A percentile compares a stretch with the other conserved stretches of the same genome.
These are phyloP conservation scores for Cryptosporidium felis DNA, from an alignment of 169 alveolate genomes.

Conservation along the genomic window DNA sequence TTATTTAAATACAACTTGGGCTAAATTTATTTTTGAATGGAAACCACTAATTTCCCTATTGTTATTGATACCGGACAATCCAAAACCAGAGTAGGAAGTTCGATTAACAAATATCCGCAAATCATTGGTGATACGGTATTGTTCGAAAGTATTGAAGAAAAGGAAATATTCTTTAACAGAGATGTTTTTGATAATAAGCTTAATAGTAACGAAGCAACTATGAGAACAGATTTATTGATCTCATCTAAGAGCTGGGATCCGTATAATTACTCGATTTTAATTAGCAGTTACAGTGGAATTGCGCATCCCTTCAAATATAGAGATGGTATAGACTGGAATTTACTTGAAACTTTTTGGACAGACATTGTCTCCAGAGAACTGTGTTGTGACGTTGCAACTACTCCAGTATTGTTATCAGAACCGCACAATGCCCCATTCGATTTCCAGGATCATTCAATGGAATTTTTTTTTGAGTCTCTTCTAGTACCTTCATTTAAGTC, in stretches of 20 bases:
- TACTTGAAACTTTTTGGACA: slow-evolving; percentile 68
- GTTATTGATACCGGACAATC: slow-evolving; percentile 62
- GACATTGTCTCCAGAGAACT: slow-evolving; percentile 46
- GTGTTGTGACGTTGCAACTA: slow-evolving; percentile 16
- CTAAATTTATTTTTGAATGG: no score
- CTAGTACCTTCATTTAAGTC: slow-evolving; percentile 36
- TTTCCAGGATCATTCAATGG: slow-evolving; percentile 66
- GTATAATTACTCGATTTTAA: slow-evolving; percentile 1
- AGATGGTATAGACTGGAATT: slow-evolving; percentile 62
- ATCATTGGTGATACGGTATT: slow-evolving; percentile 8
- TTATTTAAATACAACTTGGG: no score
- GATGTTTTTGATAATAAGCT: not conserved
- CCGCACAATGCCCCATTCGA: slow-evolving; percentile 71
- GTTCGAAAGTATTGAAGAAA: not conserved
- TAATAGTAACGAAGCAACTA: not conserved
- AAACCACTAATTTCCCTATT: slow-evolving; percentile 11
- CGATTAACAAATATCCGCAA: slow-evolving; percentile 31
- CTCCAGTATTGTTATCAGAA: slow-evolving; percentile 40
- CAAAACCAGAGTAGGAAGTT: slow-evolving; percentile 40
- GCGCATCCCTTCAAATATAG: slow-evolving; percentile 19
- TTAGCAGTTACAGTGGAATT: not conserved
- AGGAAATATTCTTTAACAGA: slow-evolving; percentile 2
- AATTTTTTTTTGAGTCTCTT: slow-evolving; percentile 56
- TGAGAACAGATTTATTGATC: not conserved
- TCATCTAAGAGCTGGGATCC: not conserved